Conservation (phyloP, 441 rosid species). For the Geranium incanum region DNA sequence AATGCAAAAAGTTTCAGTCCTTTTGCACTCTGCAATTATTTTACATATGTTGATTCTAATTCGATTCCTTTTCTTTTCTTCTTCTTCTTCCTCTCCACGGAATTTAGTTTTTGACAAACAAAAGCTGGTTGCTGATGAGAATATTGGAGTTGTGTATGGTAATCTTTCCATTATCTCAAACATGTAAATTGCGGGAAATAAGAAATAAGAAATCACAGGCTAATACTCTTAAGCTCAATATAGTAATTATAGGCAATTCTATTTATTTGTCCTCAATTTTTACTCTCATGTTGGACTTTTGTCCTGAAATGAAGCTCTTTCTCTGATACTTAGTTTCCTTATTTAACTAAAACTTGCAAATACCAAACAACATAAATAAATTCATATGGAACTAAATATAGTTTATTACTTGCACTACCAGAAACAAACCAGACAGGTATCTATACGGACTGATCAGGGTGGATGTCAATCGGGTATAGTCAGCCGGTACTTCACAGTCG, state of each 20-base stretch:
- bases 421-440: too few species aligned
- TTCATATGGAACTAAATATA: not conserved
- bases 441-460: too few species aligned
- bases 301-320: not conserved
- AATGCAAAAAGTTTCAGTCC: constrained; percentile 10
- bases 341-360: not conserved
- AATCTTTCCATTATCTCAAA: not conserved
- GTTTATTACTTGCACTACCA: not conserved
- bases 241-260: not conserved
- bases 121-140: not conserved
- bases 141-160: not conserved
- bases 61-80: not conserved
- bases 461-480: too few species aligned
- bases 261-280: not conserved
- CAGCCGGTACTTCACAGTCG: too few species aligned
- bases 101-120: not conserved
- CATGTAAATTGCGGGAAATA: too few species aligned
- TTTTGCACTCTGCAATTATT: not conserved
- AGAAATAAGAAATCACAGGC: not conserved
- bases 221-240: not conserved
- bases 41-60: not conserved
- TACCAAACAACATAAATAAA: too few species aligned
- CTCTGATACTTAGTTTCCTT: not conserved
- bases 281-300: not conserved
- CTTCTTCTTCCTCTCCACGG: not conserved